Conservation (phyloP, 2,329 filamentous ascomycete genomes). For the Phialocephala subalpina region DNA sequence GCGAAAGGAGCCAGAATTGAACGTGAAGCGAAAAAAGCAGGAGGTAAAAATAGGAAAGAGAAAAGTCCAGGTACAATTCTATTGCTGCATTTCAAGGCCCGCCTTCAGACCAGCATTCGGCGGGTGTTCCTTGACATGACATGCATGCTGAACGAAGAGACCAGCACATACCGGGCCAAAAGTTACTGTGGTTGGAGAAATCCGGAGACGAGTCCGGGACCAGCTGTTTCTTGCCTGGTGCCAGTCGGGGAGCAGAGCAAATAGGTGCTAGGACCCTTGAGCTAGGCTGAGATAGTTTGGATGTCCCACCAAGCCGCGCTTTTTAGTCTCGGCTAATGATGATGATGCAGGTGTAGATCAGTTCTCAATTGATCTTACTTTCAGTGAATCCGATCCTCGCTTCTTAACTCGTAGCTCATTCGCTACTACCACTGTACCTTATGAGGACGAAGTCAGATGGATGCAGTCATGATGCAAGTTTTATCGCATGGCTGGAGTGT, state of each 20-base stretch:
- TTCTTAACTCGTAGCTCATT: too few relatives aligned
- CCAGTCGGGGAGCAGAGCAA: not conserved
- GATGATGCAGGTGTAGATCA: too few relatives aligned
- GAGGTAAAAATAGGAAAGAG: not conserved
- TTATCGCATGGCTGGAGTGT: too few relatives aligned
- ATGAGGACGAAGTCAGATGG: too few relatives aligned
- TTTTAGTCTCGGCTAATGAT: too few relatives aligned
- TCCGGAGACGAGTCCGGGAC: not conserved
- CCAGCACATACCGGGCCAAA: too few relatives aligned
- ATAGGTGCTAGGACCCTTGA: not conserved
- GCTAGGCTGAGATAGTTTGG: not conserved
- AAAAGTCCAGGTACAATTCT: not conserved
- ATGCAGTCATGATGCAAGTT: too few relatives aligned
- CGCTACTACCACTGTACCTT: too few relatives aligned
- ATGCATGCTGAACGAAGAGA: too few relatives aligned
- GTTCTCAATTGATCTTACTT: too few relatives aligned
- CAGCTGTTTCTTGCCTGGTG: not conserved
- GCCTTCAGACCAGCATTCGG: not conserved
- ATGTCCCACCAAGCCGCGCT: too few relatives aligned
- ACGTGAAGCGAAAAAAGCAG: not conserved
- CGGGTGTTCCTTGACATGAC: not conserved
- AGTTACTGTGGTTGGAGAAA: not conserved
- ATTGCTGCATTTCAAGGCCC: not conserved
- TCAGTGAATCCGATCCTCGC: too few relatives aligned
- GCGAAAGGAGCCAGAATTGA: not conserved